Evolutionary conservation across 2,329 filamentous ascomycete species (phyloP).

Genomic region (Neoascochyta sp.): DNA sequence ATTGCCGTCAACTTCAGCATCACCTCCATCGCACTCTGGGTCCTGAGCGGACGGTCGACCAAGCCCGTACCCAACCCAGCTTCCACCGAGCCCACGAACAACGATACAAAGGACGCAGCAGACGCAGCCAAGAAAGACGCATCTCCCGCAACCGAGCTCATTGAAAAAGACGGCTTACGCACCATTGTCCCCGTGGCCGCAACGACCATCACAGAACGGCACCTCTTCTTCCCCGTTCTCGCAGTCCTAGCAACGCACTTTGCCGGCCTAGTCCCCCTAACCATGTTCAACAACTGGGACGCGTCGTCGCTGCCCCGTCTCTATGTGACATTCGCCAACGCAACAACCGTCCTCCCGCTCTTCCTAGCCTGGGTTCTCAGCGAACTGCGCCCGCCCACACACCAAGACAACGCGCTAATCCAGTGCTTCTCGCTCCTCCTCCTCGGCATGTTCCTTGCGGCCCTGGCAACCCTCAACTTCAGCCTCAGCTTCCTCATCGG

Average conservation of each 20-base stretch:
- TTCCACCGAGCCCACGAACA: slow-evolving; percentile 15
- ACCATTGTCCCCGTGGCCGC: slow-evolving; percentile 39
- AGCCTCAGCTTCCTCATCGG: slow-evolving; percentile 83
- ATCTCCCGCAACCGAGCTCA: slow-evolving; percentile 17
- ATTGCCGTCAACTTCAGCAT: slow-evolving; percentile 93
- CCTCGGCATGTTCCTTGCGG: slow-evolving; percentile 85
- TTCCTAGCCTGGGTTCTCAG: slow-evolving; percentile 25
- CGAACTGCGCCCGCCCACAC: slow-evolving; percentile 50
- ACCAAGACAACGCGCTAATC: slow-evolving; percentile 71
- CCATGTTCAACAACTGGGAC: slow-evolving; percentile 74
- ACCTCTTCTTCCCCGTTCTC: slow-evolving; percentile 68
- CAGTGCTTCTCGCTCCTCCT: slow-evolving; percentile 91
- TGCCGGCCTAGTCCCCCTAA: slow-evolving; percentile 74
- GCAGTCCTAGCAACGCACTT: slow-evolving; percentile 72
- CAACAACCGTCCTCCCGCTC: slow-evolving; percentile 34
- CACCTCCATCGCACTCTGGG: slow-evolving; percentile 91
- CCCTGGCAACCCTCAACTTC: slow-evolving; percentile 94
- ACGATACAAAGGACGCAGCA: slow-evolving; percentile 30
- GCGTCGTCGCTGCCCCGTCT: slow-evolving; percentile 40
- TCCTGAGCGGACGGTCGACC: slow-evolving; percentile 64
- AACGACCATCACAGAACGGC: slow-evolving; percentile 53
- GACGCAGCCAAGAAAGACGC: slow-evolving; percentile 47
- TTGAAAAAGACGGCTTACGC: slow-evolving; percentile 35
- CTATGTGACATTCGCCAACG: slow-evolving; percentile 32
- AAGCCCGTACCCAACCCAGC: slow-evolving; percentile 22